Evolutionary conservation across 2,329 filamentous ascomycete species (phyloP).

Genomic region (Colletotrichum lindemuthianum): DNA sequence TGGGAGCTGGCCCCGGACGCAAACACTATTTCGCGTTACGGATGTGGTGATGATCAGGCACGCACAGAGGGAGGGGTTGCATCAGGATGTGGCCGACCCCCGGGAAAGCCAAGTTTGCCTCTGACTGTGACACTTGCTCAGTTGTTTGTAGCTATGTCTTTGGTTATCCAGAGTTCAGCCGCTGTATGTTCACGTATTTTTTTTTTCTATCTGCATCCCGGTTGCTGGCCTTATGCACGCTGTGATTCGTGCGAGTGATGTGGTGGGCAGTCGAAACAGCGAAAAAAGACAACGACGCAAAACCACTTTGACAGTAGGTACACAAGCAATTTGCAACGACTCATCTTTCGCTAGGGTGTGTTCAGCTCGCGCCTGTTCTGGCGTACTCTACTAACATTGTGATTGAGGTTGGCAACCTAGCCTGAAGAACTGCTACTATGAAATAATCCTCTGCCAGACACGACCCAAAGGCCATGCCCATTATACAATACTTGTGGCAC

Average conservation of each 20-base stretch:
- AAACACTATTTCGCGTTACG: not conserved
- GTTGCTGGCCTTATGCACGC: not conserved
- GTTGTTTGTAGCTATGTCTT: too few species aligned
- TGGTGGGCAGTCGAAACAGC: conserved; percentile 25
- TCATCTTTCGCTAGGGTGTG: not conserved
- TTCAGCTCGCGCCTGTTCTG: conserved; percentile 8
- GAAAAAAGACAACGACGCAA: not conserved
- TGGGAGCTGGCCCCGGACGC: not conserved
- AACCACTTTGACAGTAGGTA: not conserved
- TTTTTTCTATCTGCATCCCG: too few species aligned
- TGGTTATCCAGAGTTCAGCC: too few species aligned
- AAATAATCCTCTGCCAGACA: conserved; percentile 22
- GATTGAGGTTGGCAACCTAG: not conserved
- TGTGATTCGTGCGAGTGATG: conserved; percentile 11
- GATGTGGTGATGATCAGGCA: conserved; percentile 28
- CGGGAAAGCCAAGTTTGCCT: conserved; percentile 3
- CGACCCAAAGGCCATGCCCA: not conserved
- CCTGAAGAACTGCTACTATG: not conserved
- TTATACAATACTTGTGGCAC: not conserved
- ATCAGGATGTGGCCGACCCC: conserved; percentile 6
- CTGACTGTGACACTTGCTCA: not conserved
- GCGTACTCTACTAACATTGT: not conserved
- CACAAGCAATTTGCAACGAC: not conserved
- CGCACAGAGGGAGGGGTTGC: conserved; percentile 25
- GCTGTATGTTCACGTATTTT: too few species aligned